Evolutionary conservation across 768 basidiomycete species (phyloP).

Genomic region (Cystobasidium tubakii): DNA sequence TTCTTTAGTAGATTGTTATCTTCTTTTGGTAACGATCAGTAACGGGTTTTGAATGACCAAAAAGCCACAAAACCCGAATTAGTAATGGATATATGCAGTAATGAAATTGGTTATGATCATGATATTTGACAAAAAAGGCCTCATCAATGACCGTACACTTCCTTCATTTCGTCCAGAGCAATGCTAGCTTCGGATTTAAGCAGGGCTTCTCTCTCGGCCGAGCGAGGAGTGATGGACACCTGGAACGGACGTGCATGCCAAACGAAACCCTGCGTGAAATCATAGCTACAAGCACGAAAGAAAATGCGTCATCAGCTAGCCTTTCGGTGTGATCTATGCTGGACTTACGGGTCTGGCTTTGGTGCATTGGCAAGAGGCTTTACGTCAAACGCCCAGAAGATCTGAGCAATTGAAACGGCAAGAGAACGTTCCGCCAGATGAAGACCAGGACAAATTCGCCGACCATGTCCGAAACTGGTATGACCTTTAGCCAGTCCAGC

Average conservation of each 20-base stretch:
- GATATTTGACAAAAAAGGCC: too few species aligned
- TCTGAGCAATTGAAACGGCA: constrained; percentile 23
- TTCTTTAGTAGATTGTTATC: too few species aligned
- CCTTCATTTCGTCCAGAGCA: constrained; percentile 6
- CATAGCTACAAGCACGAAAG: not conserved
- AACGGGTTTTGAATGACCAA: too few species aligned
- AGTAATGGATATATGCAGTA: constrained; percentile 8
- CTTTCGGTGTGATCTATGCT: not conserved
- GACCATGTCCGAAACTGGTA: constrained; percentile 34
- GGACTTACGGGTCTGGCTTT: constrained; percentile 11
- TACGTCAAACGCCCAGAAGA: constrained; percentile 37
- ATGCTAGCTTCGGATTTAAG: not conserved
- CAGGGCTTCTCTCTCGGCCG: not conserved
- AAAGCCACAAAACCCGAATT: too few species aligned
- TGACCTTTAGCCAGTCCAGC: not conserved
- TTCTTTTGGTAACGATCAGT: too few species aligned
- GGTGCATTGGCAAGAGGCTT: not conserved
- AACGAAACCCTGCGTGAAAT: not conserved
- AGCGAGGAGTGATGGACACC: not conserved
- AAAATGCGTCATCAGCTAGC: not conserved
- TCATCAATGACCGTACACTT: too few species aligned
- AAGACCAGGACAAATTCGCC: constrained; percentile 30
- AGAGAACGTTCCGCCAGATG: constrained; percentile 27
- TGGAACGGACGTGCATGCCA: constrained; percentile 5
- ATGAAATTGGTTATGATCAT: not conserved